Conservation (phyloP, 495 filamentous ascomycete genomes). For the Trichoderma reesei region DNA sequence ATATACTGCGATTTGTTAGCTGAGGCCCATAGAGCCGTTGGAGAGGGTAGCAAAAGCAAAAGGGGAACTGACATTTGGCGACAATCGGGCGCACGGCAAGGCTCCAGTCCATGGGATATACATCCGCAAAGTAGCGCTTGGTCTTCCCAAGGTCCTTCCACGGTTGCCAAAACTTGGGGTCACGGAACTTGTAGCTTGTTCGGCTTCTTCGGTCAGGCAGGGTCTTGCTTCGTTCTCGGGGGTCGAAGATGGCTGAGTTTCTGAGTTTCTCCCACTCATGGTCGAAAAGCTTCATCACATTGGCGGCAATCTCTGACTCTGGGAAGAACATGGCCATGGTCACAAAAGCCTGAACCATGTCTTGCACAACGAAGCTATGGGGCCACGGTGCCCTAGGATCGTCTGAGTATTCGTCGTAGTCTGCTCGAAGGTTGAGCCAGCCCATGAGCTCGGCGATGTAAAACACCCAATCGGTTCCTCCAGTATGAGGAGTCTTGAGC, state of each 20-base stretch:
- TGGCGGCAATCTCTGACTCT: constrained; percentile 17
- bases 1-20: constrained; percentile 26
- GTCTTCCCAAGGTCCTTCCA: constrained; percentile 22
- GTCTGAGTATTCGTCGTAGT: constrained; percentile 19
- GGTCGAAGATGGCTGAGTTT: constrained; percentile 29
- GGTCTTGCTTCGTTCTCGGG: constrained; percentile 23
- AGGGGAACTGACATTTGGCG: constrained; percentile 22
- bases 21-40: neutral
- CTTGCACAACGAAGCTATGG: constrained; percentile 32
- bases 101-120: constrained; percentile 28
- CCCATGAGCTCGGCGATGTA: constrained; percentile 24
- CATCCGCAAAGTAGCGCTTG: constrained; percentile 16
- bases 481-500: constrained; percentile 15
- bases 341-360: constrained; percentile 31
- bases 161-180: constrained; percentile 29
- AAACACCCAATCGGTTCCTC: constrained; percentile 22
- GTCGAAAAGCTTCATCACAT: constrained; percentile 22
- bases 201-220: constrained; percentile 24
- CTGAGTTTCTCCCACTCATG: constrained; percentile 25
- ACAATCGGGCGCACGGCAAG: constrained; percentile 31
- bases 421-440: constrained; percentile 25
- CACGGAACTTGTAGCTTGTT: constrained; percentile 25
- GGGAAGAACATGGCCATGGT: constrained; percentile 35
- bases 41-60: neutral
- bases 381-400: constrained; percentile 20